phyloP scores from a whole-genome alignment of 768 basidiomycete species.

The Macrolepiota dolichaula region DNA sequence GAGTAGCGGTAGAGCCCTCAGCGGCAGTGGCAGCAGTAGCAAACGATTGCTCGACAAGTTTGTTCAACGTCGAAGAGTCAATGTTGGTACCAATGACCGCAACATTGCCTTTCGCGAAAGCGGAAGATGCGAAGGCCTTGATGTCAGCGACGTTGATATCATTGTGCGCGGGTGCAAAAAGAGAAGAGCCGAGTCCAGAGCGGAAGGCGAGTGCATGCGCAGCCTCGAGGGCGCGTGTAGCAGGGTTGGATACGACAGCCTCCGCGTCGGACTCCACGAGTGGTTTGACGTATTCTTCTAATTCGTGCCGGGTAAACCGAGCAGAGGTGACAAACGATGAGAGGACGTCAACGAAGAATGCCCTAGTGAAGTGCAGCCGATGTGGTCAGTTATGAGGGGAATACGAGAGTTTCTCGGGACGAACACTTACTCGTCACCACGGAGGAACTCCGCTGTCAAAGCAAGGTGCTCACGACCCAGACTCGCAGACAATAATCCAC shows the following conservation, averaged over 20 bases:
- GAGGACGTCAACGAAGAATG: slow-evolving; percentile 88
- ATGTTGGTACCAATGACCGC: slow-evolving; percentile 89
- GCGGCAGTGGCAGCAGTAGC: slow-evolving; percentile 39
- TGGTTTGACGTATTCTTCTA: slow-evolving; percentile 70
- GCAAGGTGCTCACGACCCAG: slow-evolving; percentile 89
- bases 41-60: slow-evolving; percentile 72
- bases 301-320: slow-evolving; percentile 78
- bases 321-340: slow-evolving; percentile 80
- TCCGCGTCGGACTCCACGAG: slow-evolving; percentile 68
- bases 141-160: slow-evolving; percentile 66
- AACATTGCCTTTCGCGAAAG: slow-evolving; percentile 76
- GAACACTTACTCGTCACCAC: slow-evolving; percentile 92
- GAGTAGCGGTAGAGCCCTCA: slow-evolving; percentile 26
- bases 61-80: slow-evolving; percentile 61
- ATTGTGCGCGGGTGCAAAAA: slow-evolving; percentile 75
- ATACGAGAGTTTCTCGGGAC: not conserved
- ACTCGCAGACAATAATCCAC: slow-evolving; percentile 83
- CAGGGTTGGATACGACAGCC: slow-evolving; percentile 56
- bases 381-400: not conserved
- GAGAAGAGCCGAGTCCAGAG: slow-evolving; percentile 84
- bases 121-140: slow-evolving; percentile 66
- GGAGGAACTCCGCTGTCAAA: slow-evolving; percentile 91
- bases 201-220: slow-evolving; percentile 94
- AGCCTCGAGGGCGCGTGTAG: slow-evolving; percentile 73
- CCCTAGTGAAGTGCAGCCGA: slow-evolving; percentile 37